Conservation (phyloP, 2,329 filamentous ascomycete genomes). For the Aspergillus hiratsukae region DNA sequence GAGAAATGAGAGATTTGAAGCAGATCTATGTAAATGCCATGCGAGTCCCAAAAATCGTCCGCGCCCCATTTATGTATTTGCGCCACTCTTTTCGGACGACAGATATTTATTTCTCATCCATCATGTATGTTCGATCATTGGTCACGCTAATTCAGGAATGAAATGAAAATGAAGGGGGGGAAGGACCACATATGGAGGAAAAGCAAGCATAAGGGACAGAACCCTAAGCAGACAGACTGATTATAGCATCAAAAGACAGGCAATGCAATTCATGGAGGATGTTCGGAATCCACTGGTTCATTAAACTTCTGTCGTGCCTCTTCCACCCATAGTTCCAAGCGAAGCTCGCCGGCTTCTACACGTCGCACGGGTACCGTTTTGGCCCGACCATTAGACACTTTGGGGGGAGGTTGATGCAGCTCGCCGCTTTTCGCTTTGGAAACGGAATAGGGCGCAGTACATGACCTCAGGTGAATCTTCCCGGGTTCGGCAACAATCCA, state of each 20-base stretch:
- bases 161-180: constrained; percentile 13
- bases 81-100: constrained; percentile 32
- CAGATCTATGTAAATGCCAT: constrained; percentile 38
- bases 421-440: constrained; percentile 35
- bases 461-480: constrained; percentile 35
- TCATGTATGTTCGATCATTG: constrained; percentile 40
- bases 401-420: constrained; percentile 29
- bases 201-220: constrained; percentile 5
- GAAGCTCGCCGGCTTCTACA: constrained; percentile 61
- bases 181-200: constrained; percentile 9
- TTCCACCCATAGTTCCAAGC: constrained; percentile 67
- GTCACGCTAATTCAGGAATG: constrained; percentile 39
- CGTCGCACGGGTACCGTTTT: constrained; percentile 58
- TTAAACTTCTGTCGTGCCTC: constrained; percentile 55
- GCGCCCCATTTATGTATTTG: constrained; percentile 37
- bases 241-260: constrained; percentile 2
- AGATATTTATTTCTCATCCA: constrained; percentile 31
- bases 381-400: constrained; percentile 44
- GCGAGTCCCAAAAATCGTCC: constrained; percentile 35
- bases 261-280: constrained; percentile 27
- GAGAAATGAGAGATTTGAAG: constrained; percentile 27
- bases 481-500: constrained; percentile 59
- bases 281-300: constrained; percentile 37
- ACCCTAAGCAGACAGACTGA: not conserved
- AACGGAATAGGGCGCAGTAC: constrained; percentile 37